A percentile compares a stretch with the other conserved stretches of the same genome.
Evolutionary conservation across 2,329 filamentous ascomycete species (phyloP).

Genomic region (Neopestalotiopsis rosae): DNA sequence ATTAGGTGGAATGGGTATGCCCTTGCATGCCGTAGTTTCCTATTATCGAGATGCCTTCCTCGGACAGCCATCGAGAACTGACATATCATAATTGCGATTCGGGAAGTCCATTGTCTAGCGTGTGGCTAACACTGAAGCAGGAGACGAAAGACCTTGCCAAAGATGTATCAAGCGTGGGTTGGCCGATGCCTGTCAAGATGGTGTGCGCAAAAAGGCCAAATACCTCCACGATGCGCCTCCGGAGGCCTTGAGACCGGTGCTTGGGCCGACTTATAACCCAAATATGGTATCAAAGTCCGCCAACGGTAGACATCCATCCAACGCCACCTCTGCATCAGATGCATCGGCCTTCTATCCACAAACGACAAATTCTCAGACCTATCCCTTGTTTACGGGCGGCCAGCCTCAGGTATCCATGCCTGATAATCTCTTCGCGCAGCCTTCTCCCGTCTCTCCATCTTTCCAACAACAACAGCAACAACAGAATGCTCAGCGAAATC

Average conservation of each 20-base stretch:
- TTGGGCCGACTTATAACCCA: slow-evolving; percentile 73
- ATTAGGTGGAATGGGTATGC: not conserved
- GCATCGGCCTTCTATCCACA: slow-evolving; percentile 55
- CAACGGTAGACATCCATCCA: slow-evolving; percentile 54
- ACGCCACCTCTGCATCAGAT: slow-evolving; percentile 46
- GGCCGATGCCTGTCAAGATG: slow-evolving; percentile 91
- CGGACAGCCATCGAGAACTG: not conserved
- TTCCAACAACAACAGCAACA: slow-evolving; percentile 61
- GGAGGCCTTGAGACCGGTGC: slow-evolving; percentile 85
- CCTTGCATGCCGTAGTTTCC: not conserved
- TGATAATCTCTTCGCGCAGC: slow-evolving; percentile 66
- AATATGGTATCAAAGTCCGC: slow-evolving; percentile 51
- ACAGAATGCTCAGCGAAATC: slow-evolving; percentile 51
- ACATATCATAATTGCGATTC: slow-evolving; percentile 6
- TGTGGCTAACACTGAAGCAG: slow-evolving; percentile 53
- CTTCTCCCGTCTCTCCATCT: slow-evolving; percentile 76
- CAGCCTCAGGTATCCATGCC: slow-evolving; percentile 54
- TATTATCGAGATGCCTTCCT: not conserved
- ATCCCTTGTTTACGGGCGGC: slow-evolving; percentile 55
- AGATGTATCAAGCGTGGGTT: slow-evolving; percentile 93
- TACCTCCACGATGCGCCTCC: slow-evolving; percentile 96
- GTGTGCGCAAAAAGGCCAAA: slow-evolving; percentile 97
- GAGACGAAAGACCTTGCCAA: slow-evolving; percentile 92
- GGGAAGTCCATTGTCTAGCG: slow-evolving; percentile 29
- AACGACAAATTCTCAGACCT: slow-evolving; percentile 48